Percentiles rank a stretch among this genome's conserved stretches.
Conservation (phyloP, 257 asterid genomes). For the Jasminum sambac region DNA sequence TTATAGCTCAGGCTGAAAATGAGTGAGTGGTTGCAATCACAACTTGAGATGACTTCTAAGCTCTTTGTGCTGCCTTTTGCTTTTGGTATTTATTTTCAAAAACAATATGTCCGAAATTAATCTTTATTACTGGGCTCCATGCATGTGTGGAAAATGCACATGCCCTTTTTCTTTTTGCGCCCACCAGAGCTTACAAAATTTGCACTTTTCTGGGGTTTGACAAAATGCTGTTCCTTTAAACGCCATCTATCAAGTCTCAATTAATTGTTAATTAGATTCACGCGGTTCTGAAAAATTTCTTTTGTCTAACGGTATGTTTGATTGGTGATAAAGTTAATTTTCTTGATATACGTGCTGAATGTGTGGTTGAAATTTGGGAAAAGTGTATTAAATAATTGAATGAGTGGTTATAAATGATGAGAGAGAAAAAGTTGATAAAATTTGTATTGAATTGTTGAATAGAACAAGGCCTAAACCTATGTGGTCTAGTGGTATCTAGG, state of each 20-base stretch:
- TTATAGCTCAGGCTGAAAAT: slow-evolving; percentile 19
- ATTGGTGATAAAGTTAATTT: too few relatives aligned
- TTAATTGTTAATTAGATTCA: not conserved
- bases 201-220: slow-evolving; percentile 23
- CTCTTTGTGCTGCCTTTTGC: slow-evolving; percentile 44
- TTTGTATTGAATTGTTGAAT: too few relatives aligned
- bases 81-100: slow-evolving; percentile 33
- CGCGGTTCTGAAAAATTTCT: too few relatives aligned
- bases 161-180: slow-evolving; percentile 24
- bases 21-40: slow-evolving; percentile 25
- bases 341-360: too few relatives aligned
- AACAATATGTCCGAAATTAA: slow-evolving; percentile 1
- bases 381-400: too few relatives aligned
- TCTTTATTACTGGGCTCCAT: slow-evolving; percentile 5
- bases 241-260: not conserved
- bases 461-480: too few relatives aligned
- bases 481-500: too few relatives aligned
- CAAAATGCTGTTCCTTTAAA: not conserved
- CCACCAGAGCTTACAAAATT: slow-evolving; percentile 19
- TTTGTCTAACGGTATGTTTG: too few relatives aligned
- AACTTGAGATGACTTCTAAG: slow-evolving; percentile 29
- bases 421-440: too few relatives aligned
- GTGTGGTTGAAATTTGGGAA: too few relatives aligned
- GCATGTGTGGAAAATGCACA: slow-evolving; percentile 14
- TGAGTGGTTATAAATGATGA: too few relatives aligned